Conservation (phyloP, 768 basidiomycete species). For the Gymnopilus junonius region DNA sequence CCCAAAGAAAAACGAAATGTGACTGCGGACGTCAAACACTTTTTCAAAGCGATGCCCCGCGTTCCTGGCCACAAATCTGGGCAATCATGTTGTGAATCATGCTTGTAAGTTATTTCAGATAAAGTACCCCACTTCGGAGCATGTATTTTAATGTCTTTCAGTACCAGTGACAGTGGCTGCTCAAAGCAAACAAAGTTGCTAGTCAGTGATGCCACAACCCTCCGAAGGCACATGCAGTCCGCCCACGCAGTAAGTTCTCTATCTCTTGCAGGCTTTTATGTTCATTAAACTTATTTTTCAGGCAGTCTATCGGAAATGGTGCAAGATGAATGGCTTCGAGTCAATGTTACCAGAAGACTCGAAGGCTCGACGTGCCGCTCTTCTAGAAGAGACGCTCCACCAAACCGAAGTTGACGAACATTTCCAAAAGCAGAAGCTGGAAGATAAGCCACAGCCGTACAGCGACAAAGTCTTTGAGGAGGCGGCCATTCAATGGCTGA, state of each 20-base stretch:
- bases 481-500: conserved; percentile 14
- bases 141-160: not conserved
- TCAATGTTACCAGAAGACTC: conserved; percentile 17
- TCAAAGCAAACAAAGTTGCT: not conserved
- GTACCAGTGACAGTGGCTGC: not conserved
- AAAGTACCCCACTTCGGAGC: no score
- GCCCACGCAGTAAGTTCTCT: not conserved
- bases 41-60: not conserved
- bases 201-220: not conserved
- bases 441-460: conserved; percentile 1
- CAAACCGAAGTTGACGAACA: conserved; percentile 13
- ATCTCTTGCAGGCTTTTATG: not conserved
- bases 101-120: not conserved
- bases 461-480: conserved; percentile 6
- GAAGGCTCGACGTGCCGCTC: conserved; percentile 3
- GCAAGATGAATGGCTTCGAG: conserved; percentile 2
- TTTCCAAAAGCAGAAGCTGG: not conserved
- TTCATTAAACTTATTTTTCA: not conserved
- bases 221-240: not conserved
- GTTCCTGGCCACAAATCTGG: not conserved
- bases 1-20: not conserved
- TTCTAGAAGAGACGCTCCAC: not conserved
- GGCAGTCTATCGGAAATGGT: conserved; percentile 12
- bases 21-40: not conserved
- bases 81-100: not conserved